Evolutionary conservation across 148 eudicot species (phyloP).

Genomic region (Dysphania ambrosioides): DNA sequence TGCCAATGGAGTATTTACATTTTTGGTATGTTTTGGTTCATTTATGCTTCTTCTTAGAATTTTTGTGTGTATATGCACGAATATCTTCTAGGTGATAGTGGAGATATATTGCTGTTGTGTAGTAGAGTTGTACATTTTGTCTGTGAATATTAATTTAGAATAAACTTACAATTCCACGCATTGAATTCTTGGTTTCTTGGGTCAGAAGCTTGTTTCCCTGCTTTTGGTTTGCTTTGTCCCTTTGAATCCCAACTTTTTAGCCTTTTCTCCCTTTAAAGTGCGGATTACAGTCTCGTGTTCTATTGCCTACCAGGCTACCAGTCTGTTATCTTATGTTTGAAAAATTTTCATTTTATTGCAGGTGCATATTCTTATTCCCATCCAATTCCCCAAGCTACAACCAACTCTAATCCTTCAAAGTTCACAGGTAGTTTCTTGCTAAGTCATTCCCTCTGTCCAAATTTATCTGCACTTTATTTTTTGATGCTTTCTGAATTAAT

Average conservation of each 20-base stretch:
- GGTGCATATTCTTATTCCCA: slow-evolving; percentile 76
- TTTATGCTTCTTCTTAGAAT: background rate
- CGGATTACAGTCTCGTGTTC: background rate
- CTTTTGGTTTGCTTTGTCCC: background rate
- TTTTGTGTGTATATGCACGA: background rate
- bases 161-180: background rate
- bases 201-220: background rate
- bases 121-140: background rate
- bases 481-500: background rate
- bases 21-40: slow-evolving; percentile 48
- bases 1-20: slow-evolving; percentile 68
- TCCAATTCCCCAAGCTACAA: slow-evolving; percentile 81
- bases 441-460: background rate
- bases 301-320: background rate
- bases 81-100: background rate
- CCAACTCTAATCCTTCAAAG: slow-evolving; percentile 76
- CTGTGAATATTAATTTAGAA: background rate
- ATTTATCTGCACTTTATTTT: background rate
- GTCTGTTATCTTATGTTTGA: background rate
- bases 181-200: background rate
- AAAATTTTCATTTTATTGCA: slow-evolving; percentile 24
- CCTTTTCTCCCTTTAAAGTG: background rate
- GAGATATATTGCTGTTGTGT: background rate
- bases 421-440: slow-evolving; percentile 51
- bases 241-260: background rate